phyloP scores from a whole-genome alignment of 805 yeast genomes.

The Kazachstania africana region DNA sequence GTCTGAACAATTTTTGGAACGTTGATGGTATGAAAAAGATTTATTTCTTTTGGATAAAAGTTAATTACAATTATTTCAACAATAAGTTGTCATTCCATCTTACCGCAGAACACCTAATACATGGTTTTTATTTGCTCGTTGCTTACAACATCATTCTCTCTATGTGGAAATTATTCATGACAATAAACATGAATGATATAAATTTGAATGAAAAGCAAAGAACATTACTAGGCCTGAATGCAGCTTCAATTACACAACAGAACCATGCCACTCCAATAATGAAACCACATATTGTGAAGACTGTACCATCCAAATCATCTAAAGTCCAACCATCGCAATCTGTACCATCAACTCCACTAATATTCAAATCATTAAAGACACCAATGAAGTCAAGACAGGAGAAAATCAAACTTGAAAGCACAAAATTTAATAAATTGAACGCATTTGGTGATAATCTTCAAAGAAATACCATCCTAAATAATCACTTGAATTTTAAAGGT shows the following conservation, averaged over 20 bases:
- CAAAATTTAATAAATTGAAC: conserved; percentile 13
- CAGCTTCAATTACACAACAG: neutral
- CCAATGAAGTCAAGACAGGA: conserved; percentile 12
- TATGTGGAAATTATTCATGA: conserved; percentile 21
- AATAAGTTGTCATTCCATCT: conserved; percentile 6
- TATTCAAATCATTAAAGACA: conserved; percentile 20
- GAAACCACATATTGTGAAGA: conserved; percentile 11
- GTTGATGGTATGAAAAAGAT: neutral
- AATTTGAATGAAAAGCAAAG: conserved; percentile 24
- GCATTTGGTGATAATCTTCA: conserved; percentile 14
- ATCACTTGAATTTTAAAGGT: neutral
- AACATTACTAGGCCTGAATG: conserved; percentile 24
- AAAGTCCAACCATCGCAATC: conserved; percentile 1
- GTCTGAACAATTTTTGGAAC: neutral
- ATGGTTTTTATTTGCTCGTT: conserved; percentile 19
- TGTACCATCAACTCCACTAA: conserved; percentile 13
- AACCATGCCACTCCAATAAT: neutral
- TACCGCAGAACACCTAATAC: conserved; percentile 13
- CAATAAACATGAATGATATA: conserved; percentile 25
- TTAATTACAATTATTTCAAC: no score
- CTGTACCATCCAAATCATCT: neutral
- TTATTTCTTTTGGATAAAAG: no score
- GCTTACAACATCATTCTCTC: conserved; percentile 23
- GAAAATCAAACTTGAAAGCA: neutral
- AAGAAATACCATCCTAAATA: neutral